phyloP scores from a whole-genome alignment of 306 rosid species.

The Purshia tridentata region DNA sequence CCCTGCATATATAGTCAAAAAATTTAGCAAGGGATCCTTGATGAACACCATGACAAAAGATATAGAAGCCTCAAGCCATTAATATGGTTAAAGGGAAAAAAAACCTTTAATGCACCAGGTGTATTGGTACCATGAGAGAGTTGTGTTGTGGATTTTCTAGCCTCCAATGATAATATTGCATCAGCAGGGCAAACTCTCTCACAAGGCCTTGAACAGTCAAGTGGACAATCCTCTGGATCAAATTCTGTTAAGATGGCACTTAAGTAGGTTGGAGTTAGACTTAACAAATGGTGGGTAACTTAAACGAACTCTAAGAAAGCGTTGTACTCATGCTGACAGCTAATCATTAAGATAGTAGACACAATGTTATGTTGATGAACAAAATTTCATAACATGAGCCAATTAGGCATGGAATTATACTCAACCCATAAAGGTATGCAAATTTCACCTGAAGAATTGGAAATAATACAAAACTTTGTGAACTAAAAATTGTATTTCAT shows the following conservation, averaged over 20 bases:
- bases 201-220: constrained; percentile 79
- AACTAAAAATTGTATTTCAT: background rate
- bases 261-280: background rate
- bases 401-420: background rate
- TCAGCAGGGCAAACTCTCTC: constrained; percentile 81
- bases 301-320: background rate
- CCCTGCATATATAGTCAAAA: constrained; percentile 45
- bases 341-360: background rate
- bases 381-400: background rate
- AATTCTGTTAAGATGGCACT: constrained; percentile 50
- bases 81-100: background rate
- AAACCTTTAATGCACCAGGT: constrained; percentile 34
- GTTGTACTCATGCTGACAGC: background rate
- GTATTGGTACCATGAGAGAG: constrained; percentile 32
- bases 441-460: background rate
- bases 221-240: constrained; percentile 90
- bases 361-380: background rate
- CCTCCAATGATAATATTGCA: constrained; percentile 65
- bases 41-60: background rate
- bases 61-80: background rate
- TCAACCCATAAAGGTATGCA: background rate
- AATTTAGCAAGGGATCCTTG: background rate
- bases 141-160: constrained; percentile 32
- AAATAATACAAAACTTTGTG: too few species aligned
- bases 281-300: background rate